Evolutionary conservation across 2,329 filamentous ascomycete genomes (phyloP), one percentile per base, ranked within the genome.

Genomic region (Nigrograna mackinnonii): DNA sequence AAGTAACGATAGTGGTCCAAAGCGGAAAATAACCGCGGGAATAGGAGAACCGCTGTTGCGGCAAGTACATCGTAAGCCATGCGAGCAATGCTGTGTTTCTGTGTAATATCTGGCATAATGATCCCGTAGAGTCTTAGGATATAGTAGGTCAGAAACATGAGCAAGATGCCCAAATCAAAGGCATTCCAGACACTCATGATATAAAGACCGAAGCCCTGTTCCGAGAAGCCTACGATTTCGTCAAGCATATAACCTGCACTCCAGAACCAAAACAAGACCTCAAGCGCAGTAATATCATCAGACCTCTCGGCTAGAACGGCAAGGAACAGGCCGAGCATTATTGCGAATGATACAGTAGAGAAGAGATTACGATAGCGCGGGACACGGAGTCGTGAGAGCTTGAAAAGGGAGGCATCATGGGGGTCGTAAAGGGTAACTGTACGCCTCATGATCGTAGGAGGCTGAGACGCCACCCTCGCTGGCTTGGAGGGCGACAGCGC

Each of bases 141-240:
- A 66, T 96, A 95, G 73, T 96, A 96, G 41, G 89, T 80, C 57
- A 95, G 84, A 55, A 96, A 83, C 47, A 96, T 75, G 18, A 95
- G 72, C 39, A 96, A 73, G 39, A 96, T 96, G 6, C 91, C 91
- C 26, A 96, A 75, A 62, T 96, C 92, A 67, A 96, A 96, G 26
- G 91, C 83, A 67, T 96, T 96, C 92, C 92, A 96, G 67, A 96
- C 94, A 66, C 90, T 95, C 84, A 96, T 92, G 60, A 96, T 89
- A 70, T 96, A 97, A 21, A 97, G 80, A 26, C 91, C 91, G 66
- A 96, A 96, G 3, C 92, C 92, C 69, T 96, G 91, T 67, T 97
- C 92, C 54, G 91, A 96, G 76, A 96, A 96, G 9, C 91, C 91
- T 14, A 96, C 91, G 17, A 97, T 80, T 69, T 96, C 92, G 60